Conservation (phyloP, 805 yeast species). For the Zygoascus ofunaensis region DNA sequence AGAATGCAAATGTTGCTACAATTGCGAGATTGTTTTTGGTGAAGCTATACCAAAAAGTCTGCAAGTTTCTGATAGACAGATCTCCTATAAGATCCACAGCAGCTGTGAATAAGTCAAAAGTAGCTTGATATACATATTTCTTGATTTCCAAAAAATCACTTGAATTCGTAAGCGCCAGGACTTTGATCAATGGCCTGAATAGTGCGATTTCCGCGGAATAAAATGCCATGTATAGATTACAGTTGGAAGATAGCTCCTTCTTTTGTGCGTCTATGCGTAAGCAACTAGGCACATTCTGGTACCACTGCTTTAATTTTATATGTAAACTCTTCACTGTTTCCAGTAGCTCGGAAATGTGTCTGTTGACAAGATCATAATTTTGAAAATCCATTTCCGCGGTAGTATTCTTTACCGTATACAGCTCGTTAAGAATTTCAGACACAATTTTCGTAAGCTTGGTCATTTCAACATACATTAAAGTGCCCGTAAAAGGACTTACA, state of each 20-base stretch:
- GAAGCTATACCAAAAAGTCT: slow-evolving; percentile 24
- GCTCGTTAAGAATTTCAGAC: slow-evolving; percentile 18
- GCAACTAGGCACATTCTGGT: slow-evolving; percentile 18
- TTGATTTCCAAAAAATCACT: slow-evolving; percentile 16
- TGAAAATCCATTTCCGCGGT: background rate
- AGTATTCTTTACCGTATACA: slow-evolving; percentile 14
- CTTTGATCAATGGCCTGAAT: slow-evolving; percentile 18
- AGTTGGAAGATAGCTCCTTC: slow-evolving; percentile 18
- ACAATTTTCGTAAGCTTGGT: slow-evolving; percentile 17
- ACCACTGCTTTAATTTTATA: slow-evolving; percentile 21
- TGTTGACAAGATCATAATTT: slow-evolving; percentile 6
- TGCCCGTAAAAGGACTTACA: slow-evolving; percentile 13
- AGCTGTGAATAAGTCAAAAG: slow-evolving; percentile 18
- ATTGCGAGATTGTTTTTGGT: slow-evolving; percentile 18
- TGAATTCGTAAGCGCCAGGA: slow-evolving; percentile 15
- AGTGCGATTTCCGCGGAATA: slow-evolving; percentile 22
- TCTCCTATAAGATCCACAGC: slow-evolving; percentile 21
- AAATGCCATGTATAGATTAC: slow-evolving; percentile 21
- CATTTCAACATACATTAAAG: slow-evolving; percentile 18
- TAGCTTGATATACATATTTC: slow-evolving; percentile 17
- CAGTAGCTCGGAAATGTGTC: slow-evolving; percentile 11
- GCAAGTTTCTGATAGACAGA: slow-evolving; percentile 21
- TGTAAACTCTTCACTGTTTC: slow-evolving; percentile 18
- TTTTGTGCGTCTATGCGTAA: slow-evolving; percentile 18
- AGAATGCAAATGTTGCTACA: slow-evolving; percentile 21